phyloP scores from a whole-genome alignment of 176 grass and related monocot species.

The Guadua angustifolia region DNA sequence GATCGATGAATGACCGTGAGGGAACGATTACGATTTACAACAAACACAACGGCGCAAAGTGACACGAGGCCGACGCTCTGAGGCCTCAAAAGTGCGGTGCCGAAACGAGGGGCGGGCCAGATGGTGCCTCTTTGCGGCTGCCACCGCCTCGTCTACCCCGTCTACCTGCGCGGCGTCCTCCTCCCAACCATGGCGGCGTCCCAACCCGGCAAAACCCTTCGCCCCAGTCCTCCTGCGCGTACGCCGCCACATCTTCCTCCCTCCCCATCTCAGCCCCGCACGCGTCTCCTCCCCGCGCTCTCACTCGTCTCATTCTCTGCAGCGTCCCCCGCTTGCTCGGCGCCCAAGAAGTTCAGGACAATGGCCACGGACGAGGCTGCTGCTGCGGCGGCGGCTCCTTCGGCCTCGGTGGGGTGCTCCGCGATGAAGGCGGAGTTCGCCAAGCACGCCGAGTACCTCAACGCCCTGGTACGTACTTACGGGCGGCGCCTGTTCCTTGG shows the following conservation, averaged over 20 bases:
- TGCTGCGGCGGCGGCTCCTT: background rate
- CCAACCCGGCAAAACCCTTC: slow-evolving; percentile 44
- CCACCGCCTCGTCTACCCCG: slow-evolving; percentile 36
- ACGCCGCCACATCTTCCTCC: background rate
- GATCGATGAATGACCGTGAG: no score
- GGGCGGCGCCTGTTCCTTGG: background rate
- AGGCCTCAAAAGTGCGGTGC: background rate
- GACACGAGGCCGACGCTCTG: no score
- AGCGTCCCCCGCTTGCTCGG: slow-evolving; percentile 40
- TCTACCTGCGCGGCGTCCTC: slow-evolving; percentile 14
- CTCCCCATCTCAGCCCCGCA: background rate
- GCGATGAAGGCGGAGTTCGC: slow-evolving; percentile 58
- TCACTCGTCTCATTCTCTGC: slow-evolving; percentile 6
- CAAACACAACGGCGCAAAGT: no score
- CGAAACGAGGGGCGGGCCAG: background rate
- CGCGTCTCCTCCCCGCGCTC: background rate
- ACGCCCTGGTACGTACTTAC: slow-evolving; percentile 43
- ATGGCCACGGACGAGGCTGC: slow-evolving; percentile 45
- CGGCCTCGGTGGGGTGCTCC: slow-evolving; percentile 31
- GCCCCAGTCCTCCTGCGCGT: slow-evolving; percentile 15
- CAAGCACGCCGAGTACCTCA: slow-evolving; percentile 54
- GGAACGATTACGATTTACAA: no score
- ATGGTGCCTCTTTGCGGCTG: slow-evolving; percentile 40
- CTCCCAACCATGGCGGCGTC: slow-evolving; percentile 48
- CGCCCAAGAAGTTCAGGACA: slow-evolving; percentile 45